Conservation (phyloP, 2,329 filamentous ascomycete genomes). For the Neofusicoccum ribis region DNA sequence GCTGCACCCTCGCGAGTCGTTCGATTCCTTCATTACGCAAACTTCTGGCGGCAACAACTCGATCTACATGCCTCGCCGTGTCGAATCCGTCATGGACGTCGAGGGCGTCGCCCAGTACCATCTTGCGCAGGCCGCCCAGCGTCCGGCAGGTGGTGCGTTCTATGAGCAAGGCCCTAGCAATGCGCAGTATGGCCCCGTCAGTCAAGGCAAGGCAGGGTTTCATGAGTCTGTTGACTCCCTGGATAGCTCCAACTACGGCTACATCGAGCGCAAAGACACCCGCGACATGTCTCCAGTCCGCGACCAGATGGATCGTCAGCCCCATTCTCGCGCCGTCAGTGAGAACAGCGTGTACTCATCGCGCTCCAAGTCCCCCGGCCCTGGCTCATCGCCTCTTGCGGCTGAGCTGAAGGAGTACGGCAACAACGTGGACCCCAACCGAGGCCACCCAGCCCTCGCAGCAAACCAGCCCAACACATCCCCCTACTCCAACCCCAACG, state of each 20-base stretch:
- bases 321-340: slow-evolving; percentile 29
- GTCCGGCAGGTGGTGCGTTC: slow-evolving; percentile 46
- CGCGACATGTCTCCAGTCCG: slow-evolving; percentile 2
- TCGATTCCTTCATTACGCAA: slow-evolving; percentile 64
- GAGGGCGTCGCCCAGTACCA: slow-evolving; percentile 75
- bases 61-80: slow-evolving; percentile 65
- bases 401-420: slow-evolving; percentile 6
- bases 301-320: slow-evolving; percentile 27
- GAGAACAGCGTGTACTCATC: slow-evolving; percentile 22
- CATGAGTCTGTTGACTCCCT: slow-evolving; percentile 38
- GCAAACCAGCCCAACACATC: neutral
- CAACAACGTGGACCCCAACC: neutral
- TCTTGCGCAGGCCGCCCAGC: slow-evolving; percentile 59
- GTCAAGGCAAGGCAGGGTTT: slow-evolving; percentile 32
- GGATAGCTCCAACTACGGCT: slow-evolving; percentile 35
- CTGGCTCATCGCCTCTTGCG: slow-evolving; percentile 1
- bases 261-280: slow-evolving; percentile 10
- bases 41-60: slow-evolving; percentile 53
- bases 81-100: slow-evolving; percentile 75
- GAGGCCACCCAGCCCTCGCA: neutral
- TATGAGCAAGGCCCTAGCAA: slow-evolving; percentile 33
- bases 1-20: slow-evolving; percentile 61
- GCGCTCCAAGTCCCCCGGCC: slow-evolving; percentile 11
- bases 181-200: slow-evolving; percentile 29
- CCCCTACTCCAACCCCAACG: slow-evolving; percentile 2